phyloP scores from a whole-genome alignment of 2,329 filamentous ascomycete species.

The Botrytis cinerea region DNA sequence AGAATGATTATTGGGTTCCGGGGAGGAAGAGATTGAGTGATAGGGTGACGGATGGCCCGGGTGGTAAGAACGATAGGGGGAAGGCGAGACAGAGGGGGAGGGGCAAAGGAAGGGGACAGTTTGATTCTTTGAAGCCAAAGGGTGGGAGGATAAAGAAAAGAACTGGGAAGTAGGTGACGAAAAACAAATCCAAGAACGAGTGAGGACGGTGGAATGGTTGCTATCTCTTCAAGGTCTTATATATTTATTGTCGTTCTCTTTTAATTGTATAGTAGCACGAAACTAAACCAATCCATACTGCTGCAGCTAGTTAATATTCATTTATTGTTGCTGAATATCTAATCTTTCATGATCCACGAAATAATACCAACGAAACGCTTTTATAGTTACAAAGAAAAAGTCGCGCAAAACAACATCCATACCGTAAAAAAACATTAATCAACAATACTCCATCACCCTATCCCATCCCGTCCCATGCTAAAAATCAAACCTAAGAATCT shows the following conservation, averaged over 20 bases:
- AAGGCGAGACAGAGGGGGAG: background rate
- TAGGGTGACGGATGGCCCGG: background rate
- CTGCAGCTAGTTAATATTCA: background rate
- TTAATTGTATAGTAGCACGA: background rate
- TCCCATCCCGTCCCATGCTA: background rate
- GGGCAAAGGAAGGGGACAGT: background rate
- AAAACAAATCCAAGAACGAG: background rate
- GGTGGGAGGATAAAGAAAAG: background rate
- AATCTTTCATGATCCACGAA: background rate
- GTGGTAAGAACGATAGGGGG: background rate
- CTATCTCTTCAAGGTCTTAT: background rate
- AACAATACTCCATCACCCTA: background rate
- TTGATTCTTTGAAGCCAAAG: background rate
- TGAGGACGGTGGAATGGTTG: background rate
- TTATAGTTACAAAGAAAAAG: background rate
- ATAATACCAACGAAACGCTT: background rate
- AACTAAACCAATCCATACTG: background rate
- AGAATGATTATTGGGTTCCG: slow-evolving; percentile 12
- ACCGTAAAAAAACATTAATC: background rate
- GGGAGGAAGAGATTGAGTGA: background rate
- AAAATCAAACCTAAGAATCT: background rate
- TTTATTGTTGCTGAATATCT: background rate
- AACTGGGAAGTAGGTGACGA: background rate
- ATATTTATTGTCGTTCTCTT: background rate
- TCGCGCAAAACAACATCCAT: background rate